These are phyloP conservation scores for Candida rishiriensis DNA, from an alignment of 805 yeast species.

Conservation along the genomic window DNA sequence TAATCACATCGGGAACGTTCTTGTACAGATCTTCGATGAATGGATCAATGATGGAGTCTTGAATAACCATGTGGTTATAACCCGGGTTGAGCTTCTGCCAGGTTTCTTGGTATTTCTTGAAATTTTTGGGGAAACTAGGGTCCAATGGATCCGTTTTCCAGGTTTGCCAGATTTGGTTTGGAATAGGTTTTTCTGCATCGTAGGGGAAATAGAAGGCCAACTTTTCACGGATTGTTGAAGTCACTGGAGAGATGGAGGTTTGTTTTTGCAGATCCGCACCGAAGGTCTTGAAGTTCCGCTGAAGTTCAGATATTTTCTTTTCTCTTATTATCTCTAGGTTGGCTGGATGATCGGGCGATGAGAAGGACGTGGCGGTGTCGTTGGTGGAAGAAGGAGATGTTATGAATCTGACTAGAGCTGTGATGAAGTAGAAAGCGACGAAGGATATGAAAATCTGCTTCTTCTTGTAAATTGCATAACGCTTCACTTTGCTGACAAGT, in stretches of 20 bases:
- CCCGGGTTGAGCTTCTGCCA: constrained; percentile 66
- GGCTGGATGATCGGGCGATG: no score
- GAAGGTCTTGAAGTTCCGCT: constrained; percentile 10
- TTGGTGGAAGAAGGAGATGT: no score
- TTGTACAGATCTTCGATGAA: constrained; percentile 54
- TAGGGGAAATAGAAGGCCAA: constrained; percentile 74
- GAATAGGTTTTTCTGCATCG: constrained; percentile 56
- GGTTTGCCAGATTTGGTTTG: constrained; percentile 88
- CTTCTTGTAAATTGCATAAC: background rate
- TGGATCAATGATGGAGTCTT: constrained; percentile 56
- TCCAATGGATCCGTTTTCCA: constrained; percentile 74
- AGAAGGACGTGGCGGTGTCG: no score
- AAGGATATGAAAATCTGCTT: constrained; percentile 4
- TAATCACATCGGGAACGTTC: constrained; percentile 69
- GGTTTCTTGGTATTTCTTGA: constrained; percentile 44
- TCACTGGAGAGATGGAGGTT: constrained; percentile 6
- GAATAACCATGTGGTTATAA: constrained; percentile 65
- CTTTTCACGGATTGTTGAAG: constrained; percentile 44
- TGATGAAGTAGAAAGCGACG: no score
- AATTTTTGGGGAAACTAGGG: constrained; percentile 49
- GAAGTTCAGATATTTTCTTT: no score
- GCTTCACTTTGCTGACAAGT: background rate
- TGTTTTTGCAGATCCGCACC: constrained; percentile 3
- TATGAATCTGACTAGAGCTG: no score
- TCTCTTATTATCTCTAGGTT: no score